A percentile compares a stretch with the other conserved stretches of the same genome.
Evolutionary conservation across 495 filamentous ascomycete species (phyloP).

Genomic region (Pseudevernia furfuracea): DNA sequence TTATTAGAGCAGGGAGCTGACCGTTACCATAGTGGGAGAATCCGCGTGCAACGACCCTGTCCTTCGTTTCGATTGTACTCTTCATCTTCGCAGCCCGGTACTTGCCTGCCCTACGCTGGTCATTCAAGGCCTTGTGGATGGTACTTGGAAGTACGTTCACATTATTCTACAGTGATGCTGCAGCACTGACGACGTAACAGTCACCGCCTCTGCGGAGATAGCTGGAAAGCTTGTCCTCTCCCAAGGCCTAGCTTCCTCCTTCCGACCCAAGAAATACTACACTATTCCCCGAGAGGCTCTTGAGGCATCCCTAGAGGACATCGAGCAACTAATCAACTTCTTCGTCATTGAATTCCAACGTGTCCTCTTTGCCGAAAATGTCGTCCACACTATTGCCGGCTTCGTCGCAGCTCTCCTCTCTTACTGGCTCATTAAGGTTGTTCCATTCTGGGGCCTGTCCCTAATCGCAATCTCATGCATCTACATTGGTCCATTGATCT

Average conservation of each 20-base stretch:
- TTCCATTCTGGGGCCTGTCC: slow-evolving; percentile 87
- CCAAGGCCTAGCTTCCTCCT: slow-evolving; percentile 71
- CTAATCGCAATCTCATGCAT: slow-evolving; percentile 65
- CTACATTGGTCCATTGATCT: slow-evolving; percentile 84
- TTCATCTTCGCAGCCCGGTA: slow-evolving; percentile 89
- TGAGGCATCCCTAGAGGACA: slow-evolving; percentile 70
- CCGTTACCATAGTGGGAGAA: slow-evolving; percentile 51
- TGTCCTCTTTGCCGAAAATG: slow-evolving; percentile 89
- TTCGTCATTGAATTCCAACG: slow-evolving; percentile 95
- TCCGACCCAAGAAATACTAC: slow-evolving; percentile 89
- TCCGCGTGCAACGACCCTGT: slow-evolving; percentile 74
- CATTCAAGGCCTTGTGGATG: slow-evolving; percentile 76
- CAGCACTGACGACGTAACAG: slow-evolving; percentile 38
- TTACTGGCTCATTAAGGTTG: slow-evolving; percentile 88
- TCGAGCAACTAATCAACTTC: slow-evolving; percentile 92
- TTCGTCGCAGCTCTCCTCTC: slow-evolving; percentile 74
- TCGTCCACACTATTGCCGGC: slow-evolving; percentile 65
- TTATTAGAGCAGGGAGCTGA: slow-evolving; percentile 6
- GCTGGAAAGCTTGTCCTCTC: slow-evolving; percentile 67
- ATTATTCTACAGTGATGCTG: slow-evolving; percentile 9
- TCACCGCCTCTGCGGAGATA: slow-evolving; percentile 70
- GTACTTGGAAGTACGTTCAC: slow-evolving; percentile 51
- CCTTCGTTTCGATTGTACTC: slow-evolving; percentile 62
- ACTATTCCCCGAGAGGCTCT: slow-evolving; percentile 79
- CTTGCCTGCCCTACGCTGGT: slow-evolving; percentile 77